Conservation (phyloP, 2,329 filamentous ascomycete species). For the Cordyceps javanica region DNA sequence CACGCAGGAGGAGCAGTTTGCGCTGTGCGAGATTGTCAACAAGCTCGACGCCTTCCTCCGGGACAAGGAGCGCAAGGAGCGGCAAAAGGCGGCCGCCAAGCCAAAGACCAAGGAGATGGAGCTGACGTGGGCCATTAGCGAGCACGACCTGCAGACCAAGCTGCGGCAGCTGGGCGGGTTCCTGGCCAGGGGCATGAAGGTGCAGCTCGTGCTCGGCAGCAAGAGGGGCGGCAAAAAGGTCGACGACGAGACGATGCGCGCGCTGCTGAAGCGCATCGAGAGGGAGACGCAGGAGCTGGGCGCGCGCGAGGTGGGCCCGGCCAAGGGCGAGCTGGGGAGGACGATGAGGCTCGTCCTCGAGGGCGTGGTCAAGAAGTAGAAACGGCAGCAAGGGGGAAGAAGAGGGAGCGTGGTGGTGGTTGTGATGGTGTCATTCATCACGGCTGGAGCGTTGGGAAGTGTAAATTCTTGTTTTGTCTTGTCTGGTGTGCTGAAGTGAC, state of each 20-base stretch:
- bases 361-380: constrained; percentile 18
- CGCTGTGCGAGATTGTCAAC: constrained; percentile 67
- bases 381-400: neutral
- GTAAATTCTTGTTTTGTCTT: neutral
- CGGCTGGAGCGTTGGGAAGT: no score
- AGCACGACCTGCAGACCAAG: constrained; percentile 67
- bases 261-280: constrained; percentile 41
- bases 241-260: constrained; percentile 53
- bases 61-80: constrained; percentile 37
- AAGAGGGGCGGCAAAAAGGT: constrained; percentile 59
- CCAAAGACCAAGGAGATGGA: constrained; percentile 69
- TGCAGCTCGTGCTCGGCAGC: constrained; percentile 64
- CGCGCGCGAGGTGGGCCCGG: constrained; percentile 37
- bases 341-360: constrained; percentile 40
- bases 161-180: constrained; percentile 63
- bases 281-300: constrained; percentile 29
- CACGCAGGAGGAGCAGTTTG: constrained; percentile 26
- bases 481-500: neutral
- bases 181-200: constrained; percentile 65
- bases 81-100: constrained; percentile 35
- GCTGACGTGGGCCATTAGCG: constrained; percentile 79
- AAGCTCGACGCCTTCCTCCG: constrained; percentile 44
- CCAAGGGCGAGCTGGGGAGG: constrained; percentile 39
- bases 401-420: neutral
- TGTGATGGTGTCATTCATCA: no score